Base-by-base conservation (phyloP, 345 rosid genomes). In the Litchi chinensis region DNA sequence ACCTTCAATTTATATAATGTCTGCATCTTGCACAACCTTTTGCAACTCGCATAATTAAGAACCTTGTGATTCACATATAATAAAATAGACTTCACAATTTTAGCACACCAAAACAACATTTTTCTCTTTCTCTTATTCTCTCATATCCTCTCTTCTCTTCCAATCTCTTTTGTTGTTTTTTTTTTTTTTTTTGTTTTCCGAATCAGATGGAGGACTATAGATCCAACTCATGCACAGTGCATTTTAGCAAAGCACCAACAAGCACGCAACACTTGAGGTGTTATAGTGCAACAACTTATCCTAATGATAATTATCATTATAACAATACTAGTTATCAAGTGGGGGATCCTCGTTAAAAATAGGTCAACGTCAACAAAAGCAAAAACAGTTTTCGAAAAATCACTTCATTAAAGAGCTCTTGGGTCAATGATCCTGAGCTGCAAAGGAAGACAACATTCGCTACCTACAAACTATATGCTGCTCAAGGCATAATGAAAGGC, bases 371-470 rank as follows among this genome's bases (percentile, higher is more conserved):
- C 68, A 87, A 80, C 88, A 89, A 86, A 84, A 81, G 85, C 81
- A 91, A 89, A 71, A 81, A 77, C 62, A 77, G 65, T 68, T 64
- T 82, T 52, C 88, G 85, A 13, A 48, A 13, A 50, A 54, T 77
- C 60, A 77, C 70, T 52, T 81, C 83, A 75, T 79, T 90, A 57
- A 91, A 80, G 75, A 81, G 80, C 62, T 96, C n/a, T n/a, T n/a
- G n/a, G 97, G 99, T 96, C 48, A 85, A 71, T 48, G 98, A 95
- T 82, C 95, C 97, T 5, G 99, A 96, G 84, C 68, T 91, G 48
- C 90, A 92, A 73, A 96, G 99, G 94, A 96, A 92, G 87, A 92
- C 85, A 79, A 89, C 97, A 89, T 97, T 96, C 57, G 97, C 95
- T n/a, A 78, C 93, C 70, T 93, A 96, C 84, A 93, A 91, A 65